Evolutionary conservation across 495 filamentous ascomycete species (phyloP), one percentile per base, ranked within the genome.

Genomic region (Schizothecium vesticola): DNA sequence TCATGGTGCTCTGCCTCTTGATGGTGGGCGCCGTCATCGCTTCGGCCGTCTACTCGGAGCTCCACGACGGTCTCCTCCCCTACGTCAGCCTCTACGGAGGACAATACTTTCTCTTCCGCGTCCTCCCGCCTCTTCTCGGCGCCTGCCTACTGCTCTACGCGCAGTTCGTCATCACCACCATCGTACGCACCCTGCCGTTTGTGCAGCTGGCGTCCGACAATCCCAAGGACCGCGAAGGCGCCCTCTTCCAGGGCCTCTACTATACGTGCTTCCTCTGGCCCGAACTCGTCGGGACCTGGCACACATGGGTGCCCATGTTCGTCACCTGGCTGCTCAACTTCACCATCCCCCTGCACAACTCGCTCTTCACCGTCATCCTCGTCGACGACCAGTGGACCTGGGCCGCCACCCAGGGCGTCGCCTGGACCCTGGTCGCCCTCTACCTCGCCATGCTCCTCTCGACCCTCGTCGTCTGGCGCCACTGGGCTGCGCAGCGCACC

Each of bases 81-180:
- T 97, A 92, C 76, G 77, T 76, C 23, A 82, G 83, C 64, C 88
- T 89, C 59, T 88, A 89, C 61, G 89, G 87, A 25, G 79, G 81
- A 10, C 85, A 87, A n/a, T 97, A 96, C 74, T 97, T 97, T 76
- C 79, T 96, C 64, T 91, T 96, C 75, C 85, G 92, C 67, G 92
- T 93, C 73, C 75, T 97, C 8, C 93, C 93, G 4, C 92, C 91
- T 66, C 80, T 96, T 1, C 69, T 95, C n/a, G 92, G 88, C 3
- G 85, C 86, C 1, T 69, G 88, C n/a, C 78, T 96, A 19, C 79
- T 94, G 26, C 74, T 97, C 12, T 94, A 90, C 82, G 85, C 89
- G 0, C 86, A 95, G 70, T 86, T 89, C 63, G 78, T 97, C 60
- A 86, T 93, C 72, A 83, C 85, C 1, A 89, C 93, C 19, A 82